Evolutionary conservation across 2,329 filamentous ascomycete species (phyloP).

Genomic region (Phaeosphaeriaceae sp.): DNA sequence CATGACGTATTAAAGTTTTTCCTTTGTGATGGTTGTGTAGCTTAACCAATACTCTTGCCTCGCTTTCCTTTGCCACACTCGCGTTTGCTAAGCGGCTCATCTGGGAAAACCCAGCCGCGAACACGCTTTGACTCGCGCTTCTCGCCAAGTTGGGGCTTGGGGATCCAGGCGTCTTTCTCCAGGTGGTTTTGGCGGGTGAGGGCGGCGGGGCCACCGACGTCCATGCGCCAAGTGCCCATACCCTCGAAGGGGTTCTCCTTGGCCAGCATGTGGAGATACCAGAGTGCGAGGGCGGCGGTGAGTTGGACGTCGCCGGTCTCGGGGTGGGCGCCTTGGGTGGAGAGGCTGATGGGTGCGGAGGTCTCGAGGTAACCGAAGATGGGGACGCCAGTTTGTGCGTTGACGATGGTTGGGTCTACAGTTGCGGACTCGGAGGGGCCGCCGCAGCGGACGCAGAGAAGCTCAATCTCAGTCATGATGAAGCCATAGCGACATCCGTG

Average conservation of each 20-base stretch:
- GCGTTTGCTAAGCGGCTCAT: constrained; percentile 74
- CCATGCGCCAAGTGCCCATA: constrained; percentile 69
- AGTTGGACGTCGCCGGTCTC: constrained; percentile 57
- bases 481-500: constrained; percentile 93
- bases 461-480: constrained; percentile 94
- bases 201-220: constrained; percentile 77
- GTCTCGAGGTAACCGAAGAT: constrained; percentile 91
- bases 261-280: constrained; percentile 77
- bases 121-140: constrained; percentile 77
- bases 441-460: constrained; percentile 86
- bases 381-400: constrained; percentile 63
- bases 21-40: too few species aligned
- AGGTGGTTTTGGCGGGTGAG: constrained; percentile 73
- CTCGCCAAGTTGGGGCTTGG: constrained; percentile 72
- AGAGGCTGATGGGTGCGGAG: constrained; percentile 62
- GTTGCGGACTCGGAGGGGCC: constrained; percentile 45
- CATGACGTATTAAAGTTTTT: too few species aligned
- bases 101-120: constrained; percentile 77
- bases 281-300: constrained; percentile 76
- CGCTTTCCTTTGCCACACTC: constrained; percentile 57
- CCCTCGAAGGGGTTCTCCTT: constrained; percentile 65
- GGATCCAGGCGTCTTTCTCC: constrained; percentile 77
- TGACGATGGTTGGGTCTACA: constrained; percentile 45
- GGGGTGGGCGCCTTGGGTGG: constrained; percentile 45
- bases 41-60: constrained; percentile 29